Percentiles rank a stretch among this genome's conserved stretches.
Conservation (phyloP, 2,329 filamentous ascomycete genomes). For the Rachicladosporium sp. region DNA sequence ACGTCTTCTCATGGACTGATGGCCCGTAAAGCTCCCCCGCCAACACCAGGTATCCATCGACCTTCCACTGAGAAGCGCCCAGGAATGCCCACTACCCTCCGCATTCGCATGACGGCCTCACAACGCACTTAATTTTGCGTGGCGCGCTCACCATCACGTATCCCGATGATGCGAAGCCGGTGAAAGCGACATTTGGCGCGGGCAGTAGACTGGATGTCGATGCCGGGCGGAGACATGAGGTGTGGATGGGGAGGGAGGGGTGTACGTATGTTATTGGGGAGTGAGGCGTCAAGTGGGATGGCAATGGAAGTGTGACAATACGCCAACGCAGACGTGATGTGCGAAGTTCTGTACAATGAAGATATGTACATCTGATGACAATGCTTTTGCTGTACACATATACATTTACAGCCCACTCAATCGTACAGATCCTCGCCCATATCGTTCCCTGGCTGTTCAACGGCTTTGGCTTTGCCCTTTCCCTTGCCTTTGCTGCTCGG, state of each 20-base stretch:
- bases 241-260: conserved; percentile 53
- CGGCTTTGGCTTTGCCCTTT: conserved; percentile 25
- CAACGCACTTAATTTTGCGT: conserved; percentile 55
- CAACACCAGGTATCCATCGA: not conserved
- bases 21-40: conserved; percentile 43
- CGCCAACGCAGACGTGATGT: too few relatives aligned
- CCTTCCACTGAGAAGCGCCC: conserved; percentile 6
- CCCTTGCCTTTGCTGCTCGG: conserved; percentile 20
- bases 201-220: conserved; percentile 57
- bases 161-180: conserved; percentile 44
- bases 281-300: conserved; percentile 13
- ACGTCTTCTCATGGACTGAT: conserved; percentile 64
- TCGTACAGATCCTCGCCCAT: conserved; percentile 33
- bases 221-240: conserved; percentile 51
- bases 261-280: conserved; percentile 57
- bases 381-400: too few relatives aligned
- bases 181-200: conserved; percentile 46
- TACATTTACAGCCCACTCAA: conserved; percentile 7
- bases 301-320: too few relatives aligned
- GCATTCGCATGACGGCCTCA: conserved; percentile 51
- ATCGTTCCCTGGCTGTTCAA: conserved; percentile 28
- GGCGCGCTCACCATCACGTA: conserved; percentile 57
- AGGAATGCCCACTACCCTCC: conserved; percentile 58
- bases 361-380: too few relatives aligned
- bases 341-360: too few relatives aligned